A percentile compares a stretch with the other conserved stretches of the same genome.
These are phyloP conservation scores for Plantago major DNA, from an alignment of 257 asterid genomes.

Conservation along the genomic window DNA sequence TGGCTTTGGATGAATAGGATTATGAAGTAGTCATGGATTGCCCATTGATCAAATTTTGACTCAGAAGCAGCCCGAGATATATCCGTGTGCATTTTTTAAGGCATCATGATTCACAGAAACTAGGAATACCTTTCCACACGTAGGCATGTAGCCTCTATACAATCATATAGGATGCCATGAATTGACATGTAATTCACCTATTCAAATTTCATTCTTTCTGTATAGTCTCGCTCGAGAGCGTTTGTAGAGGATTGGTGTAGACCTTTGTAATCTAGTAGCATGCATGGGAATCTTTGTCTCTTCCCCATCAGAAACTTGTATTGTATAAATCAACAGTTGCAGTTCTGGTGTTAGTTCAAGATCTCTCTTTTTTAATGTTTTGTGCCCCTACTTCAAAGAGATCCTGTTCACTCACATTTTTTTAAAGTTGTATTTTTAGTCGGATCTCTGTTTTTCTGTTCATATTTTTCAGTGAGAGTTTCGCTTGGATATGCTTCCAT, in stretches of 20 bases:
- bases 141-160: background rate
- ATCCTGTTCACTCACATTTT: background rate
- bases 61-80: constrained; percentile 13
- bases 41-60: constrained; percentile 2
- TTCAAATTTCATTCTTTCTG: background rate
- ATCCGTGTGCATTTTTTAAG: constrained; percentile 19
- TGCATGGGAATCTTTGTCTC: background rate
- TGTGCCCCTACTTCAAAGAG: background rate
- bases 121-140: constrained; percentile 3
- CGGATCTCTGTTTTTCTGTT: no score
- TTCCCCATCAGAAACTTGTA: constrained; percentile 11
- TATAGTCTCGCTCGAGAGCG: background rate
- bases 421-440: no score
- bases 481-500: no score
- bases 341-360: background rate
- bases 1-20: constrained; percentile 57
- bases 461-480: no score
- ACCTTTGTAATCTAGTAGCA: constrained; percentile 7
- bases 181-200: background rate
- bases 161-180: background rate
- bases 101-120: constrained; percentile 15
- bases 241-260: constrained; percentile 14
- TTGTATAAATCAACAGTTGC: background rate
- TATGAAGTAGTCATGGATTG: constrained; percentile 16
- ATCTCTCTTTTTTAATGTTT: background rate